A percentile compares a stretch with the other conserved stretches of the same genome.
Evolutionary conservation across 2,329 filamentous ascomycete genomes (phyloP).

Genomic region (Neophaeococcomyces mojaviensis): DNA sequence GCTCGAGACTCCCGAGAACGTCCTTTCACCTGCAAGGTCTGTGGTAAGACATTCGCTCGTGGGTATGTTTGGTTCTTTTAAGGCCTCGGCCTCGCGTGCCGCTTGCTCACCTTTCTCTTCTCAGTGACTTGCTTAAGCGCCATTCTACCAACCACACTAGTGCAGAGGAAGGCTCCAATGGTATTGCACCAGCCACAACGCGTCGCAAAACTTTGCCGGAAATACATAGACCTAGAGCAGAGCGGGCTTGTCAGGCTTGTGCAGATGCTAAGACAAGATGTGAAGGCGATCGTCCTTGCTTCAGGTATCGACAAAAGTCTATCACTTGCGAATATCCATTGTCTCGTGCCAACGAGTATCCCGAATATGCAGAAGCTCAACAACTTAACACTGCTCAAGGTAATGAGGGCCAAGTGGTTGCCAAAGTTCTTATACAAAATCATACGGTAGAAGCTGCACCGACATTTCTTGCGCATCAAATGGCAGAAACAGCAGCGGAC

Average conservation of each 20-base stretch:
- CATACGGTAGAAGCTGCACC: too few species aligned
- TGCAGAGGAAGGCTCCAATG: background rate
- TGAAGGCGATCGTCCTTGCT: constrained; percentile 10
- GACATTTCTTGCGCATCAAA: too few species aligned
- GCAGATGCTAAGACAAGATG: constrained; percentile 11
- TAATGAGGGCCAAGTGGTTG: too few species aligned
- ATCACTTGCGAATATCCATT: constrained; percentile 3
- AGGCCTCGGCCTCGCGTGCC: background rate
- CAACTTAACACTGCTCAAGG: too few species aligned
- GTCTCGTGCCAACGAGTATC: too few species aligned
- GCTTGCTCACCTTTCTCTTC: too few species aligned
- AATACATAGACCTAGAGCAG: background rate
- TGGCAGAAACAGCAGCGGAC: too few species aligned
- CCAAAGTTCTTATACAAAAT: too few species aligned
- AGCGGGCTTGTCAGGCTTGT: constrained; percentile 10
- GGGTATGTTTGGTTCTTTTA: constrained; percentile 3
- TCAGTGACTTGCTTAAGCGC: constrained; percentile 13
- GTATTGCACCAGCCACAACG: background rate
- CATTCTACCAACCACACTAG: constrained; percentile 6
- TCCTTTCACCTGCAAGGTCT: constrained; percentile 22
- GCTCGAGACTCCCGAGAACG: background rate
- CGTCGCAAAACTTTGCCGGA: background rate
- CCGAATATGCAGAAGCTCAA: too few species aligned
- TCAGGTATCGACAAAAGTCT: constrained; percentile 7
- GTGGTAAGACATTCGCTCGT: constrained; percentile 14